Evolutionary conservation across 2,329 filamentous ascomycete genomes (phyloP).

Genomic region (Lasiodiplodia theobromae): DNA sequence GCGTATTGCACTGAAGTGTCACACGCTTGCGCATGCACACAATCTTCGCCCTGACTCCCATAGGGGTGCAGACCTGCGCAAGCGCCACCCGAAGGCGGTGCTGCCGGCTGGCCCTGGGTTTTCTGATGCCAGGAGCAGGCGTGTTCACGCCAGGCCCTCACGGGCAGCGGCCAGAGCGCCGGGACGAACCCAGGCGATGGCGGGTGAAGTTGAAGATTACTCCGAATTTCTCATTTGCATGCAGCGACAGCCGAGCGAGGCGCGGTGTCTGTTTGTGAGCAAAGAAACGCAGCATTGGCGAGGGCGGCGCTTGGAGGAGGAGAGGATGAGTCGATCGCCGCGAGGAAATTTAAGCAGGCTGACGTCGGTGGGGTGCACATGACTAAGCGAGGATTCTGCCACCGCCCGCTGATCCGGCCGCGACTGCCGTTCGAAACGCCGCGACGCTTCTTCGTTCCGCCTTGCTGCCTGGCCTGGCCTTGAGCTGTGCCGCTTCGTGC

Average conservation of each 20-base stretch:
- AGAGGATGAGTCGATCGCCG: slow-evolving; percentile 41
- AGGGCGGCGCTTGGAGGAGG: slow-evolving; percentile 74
- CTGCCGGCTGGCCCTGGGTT: slow-evolving; percentile 67
- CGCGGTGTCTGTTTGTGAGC: slow-evolving; percentile 73
- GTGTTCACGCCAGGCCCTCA: slow-evolving; percentile 84
- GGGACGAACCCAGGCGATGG: slow-evolving; percentile 45
- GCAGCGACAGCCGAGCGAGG: slow-evolving; percentile 36
- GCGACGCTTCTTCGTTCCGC: background rate
- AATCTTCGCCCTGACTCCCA: slow-evolving; percentile 96
- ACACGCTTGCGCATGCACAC: slow-evolving; percentile 61
- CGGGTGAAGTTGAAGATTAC: slow-evolving; percentile 79
- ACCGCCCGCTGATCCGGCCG: slow-evolving; percentile 14
- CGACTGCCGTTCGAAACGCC: background rate
- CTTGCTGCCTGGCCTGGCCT: background rate
- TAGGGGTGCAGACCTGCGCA: slow-evolving; percentile 60
- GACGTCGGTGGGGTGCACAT: slow-evolving; percentile 2
- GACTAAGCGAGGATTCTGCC: slow-evolving; percentile 28
- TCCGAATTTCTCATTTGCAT: slow-evolving; percentile 98
- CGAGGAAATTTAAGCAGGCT: slow-evolving; percentile 22
- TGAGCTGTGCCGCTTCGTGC: background rate
- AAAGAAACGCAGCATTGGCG: slow-evolving; percentile 95
- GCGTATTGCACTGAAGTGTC: slow-evolving; percentile 97
- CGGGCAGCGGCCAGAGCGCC: slow-evolving; percentile 69
- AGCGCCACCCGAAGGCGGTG: slow-evolving; percentile 38
- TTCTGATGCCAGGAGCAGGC: slow-evolving; percentile 94